phyloP scores from a whole-genome alignment of 192 early-diverging fungal species.

The Funneliformis mosseae region DNA sequence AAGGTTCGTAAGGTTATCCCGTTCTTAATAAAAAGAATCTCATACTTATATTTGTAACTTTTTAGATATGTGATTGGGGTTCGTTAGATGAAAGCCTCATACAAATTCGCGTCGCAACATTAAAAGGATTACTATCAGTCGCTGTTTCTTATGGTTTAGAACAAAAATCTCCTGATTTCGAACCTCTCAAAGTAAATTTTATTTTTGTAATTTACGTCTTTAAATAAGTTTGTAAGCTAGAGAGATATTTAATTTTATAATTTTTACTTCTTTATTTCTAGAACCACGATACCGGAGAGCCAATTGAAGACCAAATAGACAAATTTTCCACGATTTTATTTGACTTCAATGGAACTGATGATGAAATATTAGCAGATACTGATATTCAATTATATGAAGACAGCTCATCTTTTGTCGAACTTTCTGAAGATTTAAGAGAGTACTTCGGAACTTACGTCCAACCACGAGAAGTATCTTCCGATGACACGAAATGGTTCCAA shows the following conservation, averaged over 20 bases:
- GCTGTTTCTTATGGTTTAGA: conserved; percentile 5
- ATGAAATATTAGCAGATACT: conserved; percentile 4
- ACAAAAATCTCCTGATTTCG: background rate
- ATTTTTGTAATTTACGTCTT: background rate
- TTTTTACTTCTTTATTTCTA: background rate
- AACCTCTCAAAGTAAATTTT: background rate
- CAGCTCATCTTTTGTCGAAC: background rate
- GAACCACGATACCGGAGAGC: conserved; percentile 6
- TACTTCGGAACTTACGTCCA: conserved; percentile 25
- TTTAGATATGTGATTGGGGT: conserved; percentile 23
- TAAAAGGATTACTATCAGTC: conserved; percentile 3
- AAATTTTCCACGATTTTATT: background rate
- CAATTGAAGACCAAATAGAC: background rate
- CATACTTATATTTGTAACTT: background rate
- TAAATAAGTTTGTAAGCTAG: background rate
- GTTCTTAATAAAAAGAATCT: background rate
- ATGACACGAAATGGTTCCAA: conserved; percentile 22
- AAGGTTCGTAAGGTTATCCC: background rate
- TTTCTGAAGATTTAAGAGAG: conserved; percentile 14
- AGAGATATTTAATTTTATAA: background rate
- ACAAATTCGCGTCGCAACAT: conserved; percentile 2
- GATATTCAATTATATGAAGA: conserved; percentile 13
- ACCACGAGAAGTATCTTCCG: background rate
- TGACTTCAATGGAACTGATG: background rate
- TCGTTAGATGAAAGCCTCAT: conserved; percentile 1